Evolutionary conservation across 2,329 filamentous ascomycete species (phyloP).

Genomic region (Triangularia setosa): DNA sequence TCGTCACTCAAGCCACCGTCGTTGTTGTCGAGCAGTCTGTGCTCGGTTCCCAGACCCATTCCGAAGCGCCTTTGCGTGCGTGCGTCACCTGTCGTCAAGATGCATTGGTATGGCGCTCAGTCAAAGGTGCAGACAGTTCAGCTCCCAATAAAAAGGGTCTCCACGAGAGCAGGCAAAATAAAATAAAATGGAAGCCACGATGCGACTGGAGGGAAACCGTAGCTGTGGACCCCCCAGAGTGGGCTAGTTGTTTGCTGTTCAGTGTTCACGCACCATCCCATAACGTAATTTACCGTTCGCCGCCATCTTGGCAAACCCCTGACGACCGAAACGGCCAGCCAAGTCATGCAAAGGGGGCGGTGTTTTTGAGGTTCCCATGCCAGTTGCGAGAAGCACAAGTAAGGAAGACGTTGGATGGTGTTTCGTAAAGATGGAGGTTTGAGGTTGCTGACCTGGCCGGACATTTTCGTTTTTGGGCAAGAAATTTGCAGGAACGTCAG

Average conservation of each 20-base stretch:
- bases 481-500: neutral
- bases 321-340: constrained; percentile 5
- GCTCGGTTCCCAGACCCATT: constrained; percentile 4
- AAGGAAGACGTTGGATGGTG: neutral
- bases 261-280: constrained; percentile 4
- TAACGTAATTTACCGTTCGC: constrained; percentile 21
- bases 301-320: constrained; percentile 19
- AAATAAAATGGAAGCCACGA: neutral
- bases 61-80: neutral
- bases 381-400: neutral
- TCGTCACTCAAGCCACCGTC: constrained; percentile 13
- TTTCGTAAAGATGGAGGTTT: neutral
- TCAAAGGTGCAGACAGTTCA: neutral
- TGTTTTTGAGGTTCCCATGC: neutral
- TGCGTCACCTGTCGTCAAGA: neutral
- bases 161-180: neutral
- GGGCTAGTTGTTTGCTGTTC: neutral
- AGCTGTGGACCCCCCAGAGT: constrained; percentile 7
- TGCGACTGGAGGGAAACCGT: neutral
- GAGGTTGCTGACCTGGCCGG: neutral
- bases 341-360: neutral
- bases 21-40: constrained; percentile 7
- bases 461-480: neutral
- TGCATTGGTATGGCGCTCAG: constrained; percentile 6
- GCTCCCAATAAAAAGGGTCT: neutral